phyloP scores from a whole-genome alignment of 805 yeast genomes.

The Yamadazyma kitorensis region DNA sequence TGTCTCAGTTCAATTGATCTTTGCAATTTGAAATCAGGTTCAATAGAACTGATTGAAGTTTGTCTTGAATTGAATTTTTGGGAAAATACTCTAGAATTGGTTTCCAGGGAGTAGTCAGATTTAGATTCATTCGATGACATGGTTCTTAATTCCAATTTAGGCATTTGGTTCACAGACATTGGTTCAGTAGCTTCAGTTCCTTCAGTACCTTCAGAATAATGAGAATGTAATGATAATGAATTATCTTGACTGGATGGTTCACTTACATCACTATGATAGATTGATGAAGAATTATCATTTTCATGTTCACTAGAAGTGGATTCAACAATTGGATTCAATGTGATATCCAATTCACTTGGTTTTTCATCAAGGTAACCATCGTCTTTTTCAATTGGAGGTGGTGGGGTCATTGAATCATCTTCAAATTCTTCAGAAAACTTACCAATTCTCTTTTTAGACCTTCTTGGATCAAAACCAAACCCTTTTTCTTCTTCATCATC shows the following conservation, averaged over 20 bases:
- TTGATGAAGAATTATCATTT: constrained; percentile 28
- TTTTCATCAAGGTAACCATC: constrained; percentile 11
- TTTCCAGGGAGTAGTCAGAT: not conserved
- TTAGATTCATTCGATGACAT: constrained; percentile 11
- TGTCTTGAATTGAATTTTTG: constrained; percentile 11
- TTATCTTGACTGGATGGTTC: constrained; percentile 17
- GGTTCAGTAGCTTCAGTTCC: constrained; percentile 16
- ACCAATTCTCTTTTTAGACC: constrained; percentile 9
- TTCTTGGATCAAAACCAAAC: constrained; percentile 24
- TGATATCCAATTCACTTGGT: constrained; percentile 14
- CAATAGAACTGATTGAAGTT: constrained; percentile 14
- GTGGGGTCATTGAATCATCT: constrained; percentile 1
- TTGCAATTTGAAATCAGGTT: constrained; percentile 14
- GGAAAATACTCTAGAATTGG: constrained; percentile 11
- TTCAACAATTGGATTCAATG: constrained; percentile 39
- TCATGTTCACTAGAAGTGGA: constrained; percentile 19
- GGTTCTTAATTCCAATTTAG: constrained; percentile 11
- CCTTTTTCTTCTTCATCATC: constrained; percentile 19
- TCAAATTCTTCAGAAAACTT: constrained; percentile 7
- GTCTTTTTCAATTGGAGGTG: constrained; percentile 8
- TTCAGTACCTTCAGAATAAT: constrained; percentile 21
- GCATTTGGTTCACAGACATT: constrained; percentile 9
- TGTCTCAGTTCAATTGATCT: constrained; percentile 17
- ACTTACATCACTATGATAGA: constrained; percentile 25
- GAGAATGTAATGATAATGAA: constrained; percentile 36